These are phyloP conservation scores for Camellia japonica DNA, from an alignment of 148 eudicot genomes.

Conservation along the genomic window DNA sequence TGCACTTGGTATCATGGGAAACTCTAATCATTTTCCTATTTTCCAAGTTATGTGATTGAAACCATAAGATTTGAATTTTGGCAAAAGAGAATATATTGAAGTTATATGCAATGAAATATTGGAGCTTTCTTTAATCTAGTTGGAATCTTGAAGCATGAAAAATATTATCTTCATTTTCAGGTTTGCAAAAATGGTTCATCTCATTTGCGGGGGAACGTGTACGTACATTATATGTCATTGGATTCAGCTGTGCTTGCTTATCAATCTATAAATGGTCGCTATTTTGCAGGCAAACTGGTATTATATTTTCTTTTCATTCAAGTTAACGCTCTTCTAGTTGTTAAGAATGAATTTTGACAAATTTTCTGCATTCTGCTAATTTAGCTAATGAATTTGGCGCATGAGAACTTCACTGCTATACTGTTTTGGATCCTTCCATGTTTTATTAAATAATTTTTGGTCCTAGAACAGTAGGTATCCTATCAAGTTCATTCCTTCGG, in stretches of 20 bases:
- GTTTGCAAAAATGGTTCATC: conserved; percentile 87
- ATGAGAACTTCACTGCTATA: conserved; percentile 3
- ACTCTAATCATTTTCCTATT: background rate
- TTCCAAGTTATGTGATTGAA: background rate
- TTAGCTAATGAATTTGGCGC: conserved; percentile 3
- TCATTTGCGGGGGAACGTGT: conserved; percentile 95
- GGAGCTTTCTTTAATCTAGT: background rate
- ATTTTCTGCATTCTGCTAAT: background rate
- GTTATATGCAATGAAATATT: background rate
- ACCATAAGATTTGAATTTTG: background rate
- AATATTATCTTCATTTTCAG: conserved; percentile 32
- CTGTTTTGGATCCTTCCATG: background rate
- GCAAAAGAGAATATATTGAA: background rate
- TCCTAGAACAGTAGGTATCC: background rate
- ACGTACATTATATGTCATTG: conserved; percentile 78
- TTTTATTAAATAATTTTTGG: background rate
- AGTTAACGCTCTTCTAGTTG: background rate
- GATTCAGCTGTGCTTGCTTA: conserved; percentile 79
- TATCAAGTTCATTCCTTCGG: background rate
- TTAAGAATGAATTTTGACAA: conserved; percentile 5
- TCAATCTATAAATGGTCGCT: conserved; percentile 81
- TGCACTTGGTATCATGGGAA: background rate
- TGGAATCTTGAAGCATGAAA: background rate
- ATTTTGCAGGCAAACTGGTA: conserved; percentile 95
- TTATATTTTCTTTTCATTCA: background rate